phyloP scores from a whole-genome alignment of 208 protist species.

The Wallacemonas sp. region DNA sequence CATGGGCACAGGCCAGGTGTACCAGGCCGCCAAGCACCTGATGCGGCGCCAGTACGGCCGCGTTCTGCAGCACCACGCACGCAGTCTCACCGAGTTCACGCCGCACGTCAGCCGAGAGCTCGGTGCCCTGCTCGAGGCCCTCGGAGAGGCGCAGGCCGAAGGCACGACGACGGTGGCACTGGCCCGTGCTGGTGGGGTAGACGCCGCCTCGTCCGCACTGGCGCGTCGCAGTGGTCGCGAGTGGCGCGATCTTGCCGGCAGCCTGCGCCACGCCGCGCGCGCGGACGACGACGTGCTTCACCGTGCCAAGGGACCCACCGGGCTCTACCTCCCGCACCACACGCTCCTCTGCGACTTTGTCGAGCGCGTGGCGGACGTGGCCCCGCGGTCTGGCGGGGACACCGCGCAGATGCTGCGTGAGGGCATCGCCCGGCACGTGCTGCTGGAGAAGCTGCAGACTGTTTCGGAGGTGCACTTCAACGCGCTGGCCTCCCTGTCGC shows the following conservation, averaged over 20 bases:
- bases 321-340: slow-evolving; percentile 80
- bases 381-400: slow-evolving; percentile 38
- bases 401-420: slow-evolving; percentile 78
- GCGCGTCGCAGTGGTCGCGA: slow-evolving; percentile 24
- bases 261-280: slow-evolving; percentile 43
- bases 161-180: slow-evolving; percentile 1
- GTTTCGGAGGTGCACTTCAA: slow-evolving; percentile 86
- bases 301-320: slow-evolving; percentile 41
- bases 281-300: slow-evolving; percentile 43
- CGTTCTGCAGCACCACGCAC: slow-evolving; percentile 59
- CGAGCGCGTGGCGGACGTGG: slow-evolving; percentile 43
- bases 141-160: slow-evolving; percentile 25
- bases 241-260: slow-evolving; percentile 40
- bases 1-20: slow-evolving; percentile 48
- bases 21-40: slow-evolving; percentile 57
- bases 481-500: slow-evolving; percentile 57
- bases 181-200: neutral
- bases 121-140: slow-evolving; percentile 45
- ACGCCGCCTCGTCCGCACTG: slow-evolving; percentile 7
- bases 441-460: slow-evolving; percentile 71
- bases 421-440: slow-evolving; percentile 46
- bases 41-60: slow-evolving; percentile 65
- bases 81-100: slow-evolving; percentile 66
- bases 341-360: slow-evolving; percentile 76
- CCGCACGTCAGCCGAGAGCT: slow-evolving; percentile 59